Evolutionary conservation across 2,329 filamentous ascomycete genomes (phyloP).

Genomic region (Botryotinia calthae): DNA sequence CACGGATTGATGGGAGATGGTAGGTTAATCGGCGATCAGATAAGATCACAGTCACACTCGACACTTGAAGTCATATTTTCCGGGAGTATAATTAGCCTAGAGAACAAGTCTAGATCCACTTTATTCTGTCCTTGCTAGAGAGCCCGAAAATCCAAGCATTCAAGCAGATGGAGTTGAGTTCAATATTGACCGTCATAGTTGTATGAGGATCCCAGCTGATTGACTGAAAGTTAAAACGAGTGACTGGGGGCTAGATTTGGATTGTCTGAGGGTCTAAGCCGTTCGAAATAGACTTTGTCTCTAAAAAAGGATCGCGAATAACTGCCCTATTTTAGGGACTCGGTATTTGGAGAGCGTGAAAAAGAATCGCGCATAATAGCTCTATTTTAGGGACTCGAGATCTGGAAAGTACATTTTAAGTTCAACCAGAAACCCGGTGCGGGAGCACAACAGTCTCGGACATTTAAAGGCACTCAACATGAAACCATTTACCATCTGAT

Average conservation of each 20-base stretch:
- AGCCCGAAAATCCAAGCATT: neutral
- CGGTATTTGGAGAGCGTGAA: too few species aligned
- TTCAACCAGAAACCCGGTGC: neutral
- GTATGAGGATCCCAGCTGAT: neutral
- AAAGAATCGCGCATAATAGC: neutral
- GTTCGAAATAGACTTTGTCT: neutral
- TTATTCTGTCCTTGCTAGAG: too few species aligned
- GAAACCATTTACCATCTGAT: constrained; percentile 7
- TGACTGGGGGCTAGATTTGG: neutral
- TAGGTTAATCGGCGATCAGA: constrained; percentile 8
- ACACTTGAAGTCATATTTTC: neutral
- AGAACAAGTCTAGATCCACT: neutral
- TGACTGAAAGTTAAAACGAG: neutral
- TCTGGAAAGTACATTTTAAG: neutral
- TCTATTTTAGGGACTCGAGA: too few species aligned
- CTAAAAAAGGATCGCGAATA: neutral
- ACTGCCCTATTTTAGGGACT: neutral
- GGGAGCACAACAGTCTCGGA: constrained; percentile 1
- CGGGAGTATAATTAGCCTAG: neutral
- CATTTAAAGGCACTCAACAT: constrained; percentile 1
- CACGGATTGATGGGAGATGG: neutral
- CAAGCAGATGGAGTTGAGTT: neutral
- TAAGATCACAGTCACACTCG: constrained; percentile 1
- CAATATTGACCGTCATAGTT: neutral
- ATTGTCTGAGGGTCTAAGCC: neutral